These are phyloP conservation scores for Dendrothele bispora DNA, from an alignment of 768 basidiomycete genomes.

Conservation along the genomic window DNA sequence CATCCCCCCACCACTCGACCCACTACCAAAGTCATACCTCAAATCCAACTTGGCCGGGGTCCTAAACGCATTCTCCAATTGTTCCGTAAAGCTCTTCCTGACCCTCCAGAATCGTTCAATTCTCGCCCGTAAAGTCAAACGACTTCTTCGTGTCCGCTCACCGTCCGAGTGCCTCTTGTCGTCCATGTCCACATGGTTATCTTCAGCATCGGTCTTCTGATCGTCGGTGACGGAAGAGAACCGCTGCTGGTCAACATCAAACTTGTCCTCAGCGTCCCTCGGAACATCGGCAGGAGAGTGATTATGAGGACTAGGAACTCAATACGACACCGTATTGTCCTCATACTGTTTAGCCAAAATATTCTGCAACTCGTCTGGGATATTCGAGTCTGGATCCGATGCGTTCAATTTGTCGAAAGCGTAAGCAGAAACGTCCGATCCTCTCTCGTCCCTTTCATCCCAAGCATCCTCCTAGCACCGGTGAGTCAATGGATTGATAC, in stretches of 20 bases:
- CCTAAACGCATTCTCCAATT: constrained; percentile 77
- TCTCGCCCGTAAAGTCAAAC: constrained; percentile 84
- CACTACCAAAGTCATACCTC: constrained; percentile 38
- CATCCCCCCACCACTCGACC: constrained; percentile 18
- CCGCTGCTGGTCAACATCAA: constrained; percentile 14
- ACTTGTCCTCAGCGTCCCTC: no score
- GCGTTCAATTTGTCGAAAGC: constrained; percentile 45
- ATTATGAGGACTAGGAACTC: constrained; percentile 6
- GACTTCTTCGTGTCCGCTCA: constrained; percentile 74
- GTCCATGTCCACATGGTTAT: constrained; percentile 34
- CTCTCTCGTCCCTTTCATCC: constrained; percentile 67
- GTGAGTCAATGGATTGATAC: no score
- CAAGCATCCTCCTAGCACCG: constrained; percentile 55
- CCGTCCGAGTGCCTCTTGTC: no score
- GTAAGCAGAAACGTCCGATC: constrained; percentile 48
- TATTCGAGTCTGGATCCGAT: constrained; percentile 73
- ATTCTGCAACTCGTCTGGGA: constrained; percentile 74
- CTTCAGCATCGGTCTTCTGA: constrained; percentile 43
- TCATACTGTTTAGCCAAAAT: constrained; percentile 48
- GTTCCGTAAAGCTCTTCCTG: constrained; percentile 76
- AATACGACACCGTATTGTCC: constrained; percentile 42
- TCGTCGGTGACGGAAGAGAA: constrained; percentile 39
- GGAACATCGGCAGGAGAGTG: background rate
- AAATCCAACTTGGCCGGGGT: constrained; percentile 73
- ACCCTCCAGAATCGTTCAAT: constrained; percentile 68